These are phyloP conservation scores for Annulohypoxylon nitens DNA, from an alignment of 495 filamentous ascomycete genomes.

Conservation along the genomic window DNA sequence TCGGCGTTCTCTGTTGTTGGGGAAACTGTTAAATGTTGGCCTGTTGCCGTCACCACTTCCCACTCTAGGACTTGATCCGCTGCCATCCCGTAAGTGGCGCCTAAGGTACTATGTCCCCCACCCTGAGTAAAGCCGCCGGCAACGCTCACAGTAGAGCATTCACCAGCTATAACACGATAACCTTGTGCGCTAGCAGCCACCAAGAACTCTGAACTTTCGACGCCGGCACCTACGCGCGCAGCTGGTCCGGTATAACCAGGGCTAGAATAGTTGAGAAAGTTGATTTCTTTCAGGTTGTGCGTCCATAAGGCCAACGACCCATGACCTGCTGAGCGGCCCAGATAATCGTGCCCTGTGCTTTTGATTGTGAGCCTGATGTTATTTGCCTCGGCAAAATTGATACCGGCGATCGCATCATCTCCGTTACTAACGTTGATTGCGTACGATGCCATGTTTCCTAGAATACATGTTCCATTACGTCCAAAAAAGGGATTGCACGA, in stretches of 20 bases:
- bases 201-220: neutral
- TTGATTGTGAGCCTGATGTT: neutral
- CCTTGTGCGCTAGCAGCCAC: neutral
- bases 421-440: neutral
- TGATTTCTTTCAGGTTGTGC: neutral
- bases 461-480: too few species aligned
- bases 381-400: neutral
- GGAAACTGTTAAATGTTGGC: slow-evolving; percentile 58
- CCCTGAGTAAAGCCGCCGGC: neutral
- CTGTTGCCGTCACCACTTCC: slow-evolving; percentile 67
- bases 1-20: slow-evolving; percentile 61
- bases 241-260: neutral
- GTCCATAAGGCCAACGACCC: neutral
- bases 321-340: neutral
- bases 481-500: too few species aligned
- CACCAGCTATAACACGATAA: neutral
- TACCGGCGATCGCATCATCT: neutral
- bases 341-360: neutral
- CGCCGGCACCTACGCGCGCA: neutral
- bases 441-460: neutral
- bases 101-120: neutral
- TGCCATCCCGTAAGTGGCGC: slow-evolving; percentile 31
- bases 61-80: slow-evolving; percentile 71
- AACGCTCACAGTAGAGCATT: neutral
- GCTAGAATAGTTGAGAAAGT: neutral